Conservation (phyloP, 2,329 filamentous ascomycete species). For the Fusarium succisae region DNA sequence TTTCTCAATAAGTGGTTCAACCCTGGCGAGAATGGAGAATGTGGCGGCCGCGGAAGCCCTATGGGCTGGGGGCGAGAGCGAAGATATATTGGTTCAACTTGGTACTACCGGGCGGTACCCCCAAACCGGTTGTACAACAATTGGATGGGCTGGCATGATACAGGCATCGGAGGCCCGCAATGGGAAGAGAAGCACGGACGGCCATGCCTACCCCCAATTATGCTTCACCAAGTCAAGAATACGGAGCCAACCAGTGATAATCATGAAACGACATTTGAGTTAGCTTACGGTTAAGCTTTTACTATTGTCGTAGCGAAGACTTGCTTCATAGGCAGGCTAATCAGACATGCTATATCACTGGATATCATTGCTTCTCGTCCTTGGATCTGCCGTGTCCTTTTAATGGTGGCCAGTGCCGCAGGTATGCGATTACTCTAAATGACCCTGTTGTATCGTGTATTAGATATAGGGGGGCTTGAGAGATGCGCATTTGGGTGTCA, state of each 20-base stretch:
- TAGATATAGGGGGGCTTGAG: slow-evolving; percentile 21
- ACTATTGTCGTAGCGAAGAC: neutral
- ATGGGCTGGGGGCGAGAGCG: slow-evolving; percentile 69
- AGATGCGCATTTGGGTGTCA: slow-evolving; percentile 39
- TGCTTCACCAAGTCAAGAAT: slow-evolving; percentile 70
- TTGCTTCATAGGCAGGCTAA: neutral
- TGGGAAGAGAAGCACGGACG: slow-evolving; percentile 67
- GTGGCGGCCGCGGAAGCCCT: slow-evolving; percentile 63
- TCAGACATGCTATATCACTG: slow-evolving; percentile 1
- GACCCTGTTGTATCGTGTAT: slow-evolving; percentile 29
- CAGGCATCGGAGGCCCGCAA: slow-evolving; percentile 60
- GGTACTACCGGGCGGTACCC: slow-evolving; percentile 68
- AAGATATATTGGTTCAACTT: slow-evolving; percentile 66
- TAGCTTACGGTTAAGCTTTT: slow-evolving; percentile 49
- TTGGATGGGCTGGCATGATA: slow-evolving; percentile 69
- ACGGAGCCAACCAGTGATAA: slow-evolving; percentile 60
- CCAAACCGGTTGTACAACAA: slow-evolving; percentile 70
- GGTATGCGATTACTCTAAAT: slow-evolving; percentile 31
- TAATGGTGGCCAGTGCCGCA: neutral
- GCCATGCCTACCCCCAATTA: slow-evolving; percentile 66
- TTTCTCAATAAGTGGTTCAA: slow-evolving; percentile 69
- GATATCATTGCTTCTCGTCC: slow-evolving; percentile 12
- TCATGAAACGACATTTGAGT: slow-evolving; percentile 50
- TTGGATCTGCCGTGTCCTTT: slow-evolving; percentile 3
- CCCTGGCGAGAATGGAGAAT: slow-evolving; percentile 63